A percentile compares a stretch with the other conserved stretches of the same genome.
Conservation (phyloP, 1,284 basidiomycete genomes). For the Leccinum pachyderme region DNA sequence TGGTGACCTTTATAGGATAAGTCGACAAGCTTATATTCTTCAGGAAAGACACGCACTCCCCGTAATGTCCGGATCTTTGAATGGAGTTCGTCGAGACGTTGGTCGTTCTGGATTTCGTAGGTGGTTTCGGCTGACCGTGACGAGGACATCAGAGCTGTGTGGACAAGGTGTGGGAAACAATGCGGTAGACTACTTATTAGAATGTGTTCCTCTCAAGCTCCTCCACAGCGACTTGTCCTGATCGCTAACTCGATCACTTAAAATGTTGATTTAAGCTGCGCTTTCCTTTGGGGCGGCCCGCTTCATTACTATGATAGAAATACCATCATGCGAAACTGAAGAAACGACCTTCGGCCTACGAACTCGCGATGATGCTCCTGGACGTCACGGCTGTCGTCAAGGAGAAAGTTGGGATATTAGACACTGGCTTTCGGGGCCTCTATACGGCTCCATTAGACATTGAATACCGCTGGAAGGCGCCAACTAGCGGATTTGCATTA, state of each 20-base stretch:
- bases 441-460: slow-evolving; percentile 37
- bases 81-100: slow-evolving; percentile 76
- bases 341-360: neutral
- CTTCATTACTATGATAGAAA: slow-evolving; percentile 9
- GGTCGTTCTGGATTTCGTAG: slow-evolving; percentile 80
- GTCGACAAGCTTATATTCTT: slow-evolving; percentile 7
- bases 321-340: slow-evolving; percentile 9
- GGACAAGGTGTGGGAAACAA: slow-evolving; percentile 9
- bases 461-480: slow-evolving; percentile 34
- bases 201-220: no score
- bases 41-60: slow-evolving; percentile 49
- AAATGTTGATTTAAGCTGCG: neutral
- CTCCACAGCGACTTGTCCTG: no score
- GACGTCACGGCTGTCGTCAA: neutral
- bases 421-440: slow-evolving; percentile 35
- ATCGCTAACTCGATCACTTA: no score
- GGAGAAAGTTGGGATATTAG: slow-evolving; percentile 18
- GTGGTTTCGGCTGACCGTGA: slow-evolving; percentile 55
- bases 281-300: slow-evolving; percentile 7
- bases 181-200: no score
- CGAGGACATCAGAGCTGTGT: slow-evolving; percentile 31
- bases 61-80: slow-evolving; percentile 75
- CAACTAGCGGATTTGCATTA: slow-evolving; percentile 19
- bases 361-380: neutral
- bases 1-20: slow-evolving; percentile 55